Evolutionary conservation across 2,329 filamentous ascomycete species (phyloP), one percentile per base, ranked within the genome.

Genomic region (Neocucurbitaria cava): DNA sequence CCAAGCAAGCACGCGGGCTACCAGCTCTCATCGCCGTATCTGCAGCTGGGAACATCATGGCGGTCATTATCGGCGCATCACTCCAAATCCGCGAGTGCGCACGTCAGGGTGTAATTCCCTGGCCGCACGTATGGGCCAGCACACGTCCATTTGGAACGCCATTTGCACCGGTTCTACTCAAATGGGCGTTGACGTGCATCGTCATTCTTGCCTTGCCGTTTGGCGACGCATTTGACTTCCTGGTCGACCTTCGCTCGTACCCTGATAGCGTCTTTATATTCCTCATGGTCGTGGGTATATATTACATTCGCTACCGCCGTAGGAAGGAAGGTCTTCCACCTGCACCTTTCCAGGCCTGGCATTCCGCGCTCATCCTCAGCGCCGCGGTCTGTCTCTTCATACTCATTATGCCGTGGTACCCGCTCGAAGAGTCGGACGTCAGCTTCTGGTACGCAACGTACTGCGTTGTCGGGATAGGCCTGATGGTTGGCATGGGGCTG

Each of bases 371-470:
- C 26, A 64, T 72, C 36, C 50, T 71, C 23, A 67, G 64, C 5
- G 61, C 68, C 13, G 38, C 60, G 7, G 48, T 65, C 7, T 70
- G 67, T 43, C 52, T 71, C 7, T 69, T 72, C 52, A 76, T 90
- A 40, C 74, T 91, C 2, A 80, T 87, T 15, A 89, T 89, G 81
- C 88, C 89, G 0, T 91, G 88, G 89, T 88, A 86, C 60, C 89
- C 88, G 1, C 89, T 89, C 0, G 77, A 79, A 1, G 77, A 79
- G 0, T 85, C 82, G 0, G 84, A 88, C 51, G 88, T 90, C 1
- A 88, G 83, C 48, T 91, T 92, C 72, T 91, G 86, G 85, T 92
- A 91, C 59, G 88, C 81, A 1, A 90, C 87, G 0, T 90, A 91
- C 62, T 82, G 83, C 18, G 83, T 86, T 0, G 82, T 85, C 0